phyloP scores from a whole-genome alignment of 352 stramenopile species.

The Pythium monospermum region DNA sequence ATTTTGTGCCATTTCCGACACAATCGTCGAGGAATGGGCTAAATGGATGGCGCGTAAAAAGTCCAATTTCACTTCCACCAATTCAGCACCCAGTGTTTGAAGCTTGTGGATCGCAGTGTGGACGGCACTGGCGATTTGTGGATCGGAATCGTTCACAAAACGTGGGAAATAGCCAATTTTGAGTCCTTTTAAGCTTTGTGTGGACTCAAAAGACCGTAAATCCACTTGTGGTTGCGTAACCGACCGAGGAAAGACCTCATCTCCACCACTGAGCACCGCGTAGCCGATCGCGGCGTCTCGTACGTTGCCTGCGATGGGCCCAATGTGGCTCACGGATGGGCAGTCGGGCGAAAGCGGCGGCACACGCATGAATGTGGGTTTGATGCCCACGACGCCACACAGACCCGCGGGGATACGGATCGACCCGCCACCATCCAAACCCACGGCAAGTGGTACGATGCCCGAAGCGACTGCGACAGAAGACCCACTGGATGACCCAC shows the following conservation, averaged over 20 bases:
- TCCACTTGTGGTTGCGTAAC: slow-evolving; percentile 43
- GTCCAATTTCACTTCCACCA: slow-evolving; percentile 75
- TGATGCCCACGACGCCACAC: slow-evolving; percentile 87
- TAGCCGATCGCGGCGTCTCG: slow-evolving; percentile 82
- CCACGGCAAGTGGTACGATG: slow-evolving; percentile 85
- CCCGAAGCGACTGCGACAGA: slow-evolving; percentile 84
- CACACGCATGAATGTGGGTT: slow-evolving; percentile 79
- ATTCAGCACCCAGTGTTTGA: slow-evolving; percentile 45
- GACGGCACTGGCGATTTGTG: slow-evolving; percentile 45
- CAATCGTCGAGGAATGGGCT: slow-evolving; percentile 78
- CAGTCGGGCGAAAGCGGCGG: slow-evolving; percentile 48
- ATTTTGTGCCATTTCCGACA: slow-evolving; percentile 71
- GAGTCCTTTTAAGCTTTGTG: slow-evolving; percentile 51
- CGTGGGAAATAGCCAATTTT: slow-evolving; percentile 75
- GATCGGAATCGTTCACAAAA: slow-evolving; percentile 68
- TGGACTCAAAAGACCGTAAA: slow-evolving; percentile 52
- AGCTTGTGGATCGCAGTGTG: slow-evolving; percentile 48
- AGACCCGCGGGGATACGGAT: slow-evolving; percentile 89
- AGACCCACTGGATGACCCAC: slow-evolving; percentile 88
- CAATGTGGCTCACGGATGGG: slow-evolving; percentile 68
- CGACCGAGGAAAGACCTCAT: slow-evolving; percentile 40
- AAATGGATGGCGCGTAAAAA: slow-evolving; percentile 76
- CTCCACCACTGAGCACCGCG: slow-evolving; percentile 67
- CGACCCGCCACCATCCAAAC: slow-evolving; percentile 84
- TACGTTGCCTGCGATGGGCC: slow-evolving; percentile 74